phyloP scores from a whole-genome alignment of 2,329 filamentous ascomycete genomes.

The Trichoderma sp. region DNA sequence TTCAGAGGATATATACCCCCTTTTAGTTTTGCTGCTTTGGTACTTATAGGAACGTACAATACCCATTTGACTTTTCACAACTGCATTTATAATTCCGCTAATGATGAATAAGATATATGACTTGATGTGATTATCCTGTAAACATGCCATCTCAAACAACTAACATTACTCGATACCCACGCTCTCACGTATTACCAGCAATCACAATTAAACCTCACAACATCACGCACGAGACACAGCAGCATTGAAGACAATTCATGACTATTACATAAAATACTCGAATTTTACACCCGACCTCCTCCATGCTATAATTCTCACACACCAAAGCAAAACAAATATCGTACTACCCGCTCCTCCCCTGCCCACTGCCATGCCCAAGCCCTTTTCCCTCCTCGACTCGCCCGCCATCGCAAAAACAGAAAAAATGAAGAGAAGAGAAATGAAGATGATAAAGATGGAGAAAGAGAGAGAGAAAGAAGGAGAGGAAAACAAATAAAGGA shows the following conservation, averaged over 20 bases:
- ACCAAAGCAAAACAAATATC: neutral
- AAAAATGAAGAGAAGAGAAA: neutral
- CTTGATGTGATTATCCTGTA: no score
- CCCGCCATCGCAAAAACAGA: conserved; percentile 10
- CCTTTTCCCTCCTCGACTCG: neutral
- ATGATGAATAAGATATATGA: neutral
- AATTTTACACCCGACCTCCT: neutral
- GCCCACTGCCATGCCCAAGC: neutral
- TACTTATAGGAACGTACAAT: neutral
- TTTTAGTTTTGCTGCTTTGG: neutral
- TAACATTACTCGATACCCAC: neutral
- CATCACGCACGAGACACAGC: neutral
- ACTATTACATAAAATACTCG: conserved; percentile 9
- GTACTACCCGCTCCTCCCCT: neutral
- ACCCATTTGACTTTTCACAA: neutral
- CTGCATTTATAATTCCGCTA: no score
- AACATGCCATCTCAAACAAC: neutral
- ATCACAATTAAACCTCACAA: neutral
- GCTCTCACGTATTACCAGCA: neutral
- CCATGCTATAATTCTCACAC: neutral
- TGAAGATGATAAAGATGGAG: neutral
- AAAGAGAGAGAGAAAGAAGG: conserved; percentile 1
- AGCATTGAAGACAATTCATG: neutral
- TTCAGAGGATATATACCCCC: neutral
- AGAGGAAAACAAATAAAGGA: conserved; percentile 21